Conservation (phyloP, 2,329 filamentous ascomycete genomes). For the Sporothrix inflata region DNA sequence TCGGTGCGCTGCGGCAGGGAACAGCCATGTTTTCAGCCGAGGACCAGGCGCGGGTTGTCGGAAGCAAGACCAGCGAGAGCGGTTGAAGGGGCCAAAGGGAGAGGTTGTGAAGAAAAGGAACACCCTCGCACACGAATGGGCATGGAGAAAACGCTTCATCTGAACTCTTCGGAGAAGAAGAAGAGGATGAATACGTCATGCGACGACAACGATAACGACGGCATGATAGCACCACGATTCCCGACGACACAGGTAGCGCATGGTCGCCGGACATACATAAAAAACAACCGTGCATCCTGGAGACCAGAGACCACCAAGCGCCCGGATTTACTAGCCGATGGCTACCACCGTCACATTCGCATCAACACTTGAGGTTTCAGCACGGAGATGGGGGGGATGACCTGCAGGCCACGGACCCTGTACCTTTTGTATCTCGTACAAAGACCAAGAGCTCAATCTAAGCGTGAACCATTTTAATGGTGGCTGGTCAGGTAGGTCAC, state of each 20-base stretch:
- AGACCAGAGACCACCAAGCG: no score
- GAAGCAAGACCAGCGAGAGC: not conserved
- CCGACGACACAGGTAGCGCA: no score
- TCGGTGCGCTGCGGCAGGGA: constrained; percentile 71
- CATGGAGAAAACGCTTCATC: no score
- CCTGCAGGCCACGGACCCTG: no score
- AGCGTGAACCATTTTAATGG: not conserved
- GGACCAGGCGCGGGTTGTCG: constrained; percentile 44
- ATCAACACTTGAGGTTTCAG: no score
- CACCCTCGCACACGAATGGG: no score
- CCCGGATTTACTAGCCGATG: no score
- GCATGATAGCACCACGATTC: no score
- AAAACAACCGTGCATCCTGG: no score
- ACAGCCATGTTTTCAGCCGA: constrained; percentile 60
- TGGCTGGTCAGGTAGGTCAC: not conserved
- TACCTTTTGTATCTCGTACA: not conserved
- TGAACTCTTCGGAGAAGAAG: not conserved
- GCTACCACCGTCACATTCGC: no score
- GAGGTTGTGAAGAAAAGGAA: not conserved
- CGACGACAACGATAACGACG: not conserved
- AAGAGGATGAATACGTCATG: not conserved
- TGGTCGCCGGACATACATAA: no score
- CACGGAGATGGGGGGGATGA: not conserved
- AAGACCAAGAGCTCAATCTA: not conserved
- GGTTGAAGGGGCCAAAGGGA: not conserved